A percentile compares a stretch with the other conserved stretches of the same genome.
Evolutionary conservation across 169 alveolate genomes (phyloP).

Genomic region (Eimeria acervulina): DNA sequence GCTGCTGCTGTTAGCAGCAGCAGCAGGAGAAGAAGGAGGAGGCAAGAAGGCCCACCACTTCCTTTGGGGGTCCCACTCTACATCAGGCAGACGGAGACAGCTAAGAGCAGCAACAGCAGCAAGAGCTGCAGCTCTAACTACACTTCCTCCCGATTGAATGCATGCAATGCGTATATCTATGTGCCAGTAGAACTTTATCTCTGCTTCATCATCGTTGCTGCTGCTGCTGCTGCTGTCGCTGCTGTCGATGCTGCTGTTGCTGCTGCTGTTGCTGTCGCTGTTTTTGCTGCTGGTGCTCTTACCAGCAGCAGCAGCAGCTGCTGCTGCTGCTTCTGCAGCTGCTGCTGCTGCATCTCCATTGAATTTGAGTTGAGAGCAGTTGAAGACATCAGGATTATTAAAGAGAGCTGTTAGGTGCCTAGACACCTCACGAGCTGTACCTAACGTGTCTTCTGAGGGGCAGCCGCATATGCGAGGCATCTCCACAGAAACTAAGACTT

Average conservation of each 20-base stretch:
- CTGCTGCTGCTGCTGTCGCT: conserved; percentile 7
- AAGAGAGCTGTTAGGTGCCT: neutral
- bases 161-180: neutral
- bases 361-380: neutral
- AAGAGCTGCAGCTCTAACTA: neutral
- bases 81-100: conserved; percentile 9
- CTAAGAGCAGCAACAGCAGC: neutral
- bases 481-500: neutral
- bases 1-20: neutral
- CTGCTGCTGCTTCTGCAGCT: neutral
- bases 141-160: neutral
- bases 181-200: neutral
- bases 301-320: too few species aligned
- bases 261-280: neutral
- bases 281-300: too few species aligned
- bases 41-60: neutral
- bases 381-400: neutral
- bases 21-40: neutral
- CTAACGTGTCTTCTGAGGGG: neutral
- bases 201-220: too few species aligned
- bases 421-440: conserved; percentile 8
- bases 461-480: conserved; percentile 20
- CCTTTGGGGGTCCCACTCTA: neutral
- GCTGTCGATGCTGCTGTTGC: neutral
- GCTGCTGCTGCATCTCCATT: neutral